Evolutionary conservation across 1,284 basidiomycete species (phyloP), one percentile per base, ranked within the genome.

Genomic region (Moniliella sp.): DNA sequence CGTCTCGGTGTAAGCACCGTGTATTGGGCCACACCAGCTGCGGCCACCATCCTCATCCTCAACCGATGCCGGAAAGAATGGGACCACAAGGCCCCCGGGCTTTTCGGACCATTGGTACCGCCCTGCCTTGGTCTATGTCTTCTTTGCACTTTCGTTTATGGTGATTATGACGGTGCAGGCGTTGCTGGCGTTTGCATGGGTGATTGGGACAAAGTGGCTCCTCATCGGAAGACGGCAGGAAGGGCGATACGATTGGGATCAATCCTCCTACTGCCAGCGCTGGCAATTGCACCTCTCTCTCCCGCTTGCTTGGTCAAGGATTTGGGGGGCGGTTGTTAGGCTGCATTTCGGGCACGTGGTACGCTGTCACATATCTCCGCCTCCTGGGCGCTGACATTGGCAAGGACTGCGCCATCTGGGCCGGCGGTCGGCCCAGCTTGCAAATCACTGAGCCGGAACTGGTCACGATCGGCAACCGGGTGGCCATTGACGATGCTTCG

Each of bases 171-270:
- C 42, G 15, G 21, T 44, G 3, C 54, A 57, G 39, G 48, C 48
- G 14, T 13, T 55, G 13, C 34, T 57, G n/a, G 47, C 56, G 2
- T 11, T 26, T n/a, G n/a, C n/a, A 10, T 59, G 56, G 56, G 46
- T 50, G 18, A 45, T 59, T 27, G 43, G 26, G 3, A 57, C 56
- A 59, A 59, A 34, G 57, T 54, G 56, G 39, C 46, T 1, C n/a
- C n/a, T 59, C 15, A 59, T 59, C 34, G 56, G 56, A 13, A 44
- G 54, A 4, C 43, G 56, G 29, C 46, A 48, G 21, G 56, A 59
- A 32, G 56, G 56, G n/a, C 46, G 54, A 23, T 59, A 57, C 45
- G 55, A 59, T 31, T 59, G 56, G 56, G 54, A 59, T 42, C 51
- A 50, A 46, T 56, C 50, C 33, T 50, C 46, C 36, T 59, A 59